phyloP scores from a whole-genome alignment of 2,329 filamentous ascomycete genomes.

The Fusarium longipes region DNA sequence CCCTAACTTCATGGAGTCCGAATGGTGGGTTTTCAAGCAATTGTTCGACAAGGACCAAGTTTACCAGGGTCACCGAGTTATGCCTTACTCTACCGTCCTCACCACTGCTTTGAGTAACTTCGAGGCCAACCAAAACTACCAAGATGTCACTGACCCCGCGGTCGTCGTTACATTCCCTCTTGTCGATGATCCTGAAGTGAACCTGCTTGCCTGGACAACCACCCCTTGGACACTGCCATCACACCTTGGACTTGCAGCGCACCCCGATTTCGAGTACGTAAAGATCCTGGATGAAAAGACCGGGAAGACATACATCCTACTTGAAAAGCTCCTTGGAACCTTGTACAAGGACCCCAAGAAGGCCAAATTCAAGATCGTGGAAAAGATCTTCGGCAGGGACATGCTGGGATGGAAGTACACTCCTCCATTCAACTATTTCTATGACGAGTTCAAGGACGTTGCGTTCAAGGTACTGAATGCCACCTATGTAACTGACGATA shows the following conservation, averaged over 20 bases:
- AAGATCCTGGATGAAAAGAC: slow-evolving; percentile 87
- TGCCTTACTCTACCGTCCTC: slow-evolving; percentile 94
- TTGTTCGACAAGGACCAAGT: slow-evolving; percentile 90
- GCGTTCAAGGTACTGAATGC: slow-evolving; percentile 87
- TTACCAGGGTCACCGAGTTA: slow-evolving; percentile 90
- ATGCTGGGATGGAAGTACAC: slow-evolving; percentile 91
- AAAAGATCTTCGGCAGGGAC: slow-evolving; percentile 82
- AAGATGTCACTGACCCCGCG: slow-evolving; percentile 90
- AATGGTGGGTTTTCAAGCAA: slow-evolving; percentile 97
- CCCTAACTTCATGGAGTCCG: slow-evolving; percentile 91
- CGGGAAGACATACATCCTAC: slow-evolving; percentile 84
- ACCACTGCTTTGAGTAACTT: slow-evolving; percentile 93
- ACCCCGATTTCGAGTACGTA: slow-evolving; percentile 87
- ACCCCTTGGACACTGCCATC: slow-evolving; percentile 88
- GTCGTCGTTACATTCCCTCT: slow-evolving; percentile 90
- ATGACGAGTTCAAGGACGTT: slow-evolving; percentile 85
- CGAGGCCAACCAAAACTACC: slow-evolving; percentile 93
- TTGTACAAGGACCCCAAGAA: slow-evolving; percentile 97
- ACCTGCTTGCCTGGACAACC: slow-evolving; percentile 88
- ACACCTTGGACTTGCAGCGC: slow-evolving; percentile 79
- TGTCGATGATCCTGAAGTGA: slow-evolving; percentile 78
- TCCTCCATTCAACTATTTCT: slow-evolving; percentile 90
- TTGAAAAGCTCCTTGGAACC: slow-evolving; percentile 83
- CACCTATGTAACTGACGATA: slow-evolving; percentile 87
- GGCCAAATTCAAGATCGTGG: slow-evolving; percentile 86